A percentile compares a stretch with the other conserved stretches of the same genome.
Evolutionary conservation across 495 filamentous ascomycete genomes (phyloP).

Genomic region (Penicillium canariense): DNA sequence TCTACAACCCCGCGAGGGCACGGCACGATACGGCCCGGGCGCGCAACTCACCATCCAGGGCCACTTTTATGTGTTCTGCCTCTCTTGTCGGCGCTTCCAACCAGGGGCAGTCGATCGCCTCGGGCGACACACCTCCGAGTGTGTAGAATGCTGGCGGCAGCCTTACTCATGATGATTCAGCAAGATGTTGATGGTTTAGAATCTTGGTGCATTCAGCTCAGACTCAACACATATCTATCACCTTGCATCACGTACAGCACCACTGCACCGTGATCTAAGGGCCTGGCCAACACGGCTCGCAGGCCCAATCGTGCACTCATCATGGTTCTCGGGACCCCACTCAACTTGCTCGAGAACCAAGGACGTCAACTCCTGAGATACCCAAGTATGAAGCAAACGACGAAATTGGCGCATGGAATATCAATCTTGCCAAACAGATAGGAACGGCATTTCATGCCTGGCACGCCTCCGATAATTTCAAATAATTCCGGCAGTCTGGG

Average conservation of each 20-base stretch:
- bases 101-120: slow-evolving; percentile 13
- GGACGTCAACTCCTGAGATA: too few species aligned
- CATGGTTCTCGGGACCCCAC: too few species aligned
- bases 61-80: slow-evolving; percentile 26
- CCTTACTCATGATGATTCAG: too few species aligned
- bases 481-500: slow-evolving; percentile 56
- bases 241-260: too few species aligned
- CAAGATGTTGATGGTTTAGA: too few species aligned
- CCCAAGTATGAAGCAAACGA: too few species aligned
- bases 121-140: slow-evolving; percentile 12
- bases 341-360: too few species aligned
- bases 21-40: slow-evolving; percentile 33
- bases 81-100: slow-evolving; percentile 28
- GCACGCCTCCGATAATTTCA: slow-evolving; percentile 42
- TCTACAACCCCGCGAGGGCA: slow-evolving; percentile 25
- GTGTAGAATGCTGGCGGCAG: slow-evolving; percentile 13
- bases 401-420: too few species aligned
- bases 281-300: background rate
- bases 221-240: background rate
- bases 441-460: slow-evolving; percentile 6
- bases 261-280: background rate
- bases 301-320: background rate
- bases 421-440: too few species aligned
- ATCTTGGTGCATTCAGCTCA: background rate
- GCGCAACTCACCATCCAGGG: slow-evolving; percentile 26